Conservation (phyloP, 441 rosid genomes). For the Arabidopsis lyrata region DNA sequence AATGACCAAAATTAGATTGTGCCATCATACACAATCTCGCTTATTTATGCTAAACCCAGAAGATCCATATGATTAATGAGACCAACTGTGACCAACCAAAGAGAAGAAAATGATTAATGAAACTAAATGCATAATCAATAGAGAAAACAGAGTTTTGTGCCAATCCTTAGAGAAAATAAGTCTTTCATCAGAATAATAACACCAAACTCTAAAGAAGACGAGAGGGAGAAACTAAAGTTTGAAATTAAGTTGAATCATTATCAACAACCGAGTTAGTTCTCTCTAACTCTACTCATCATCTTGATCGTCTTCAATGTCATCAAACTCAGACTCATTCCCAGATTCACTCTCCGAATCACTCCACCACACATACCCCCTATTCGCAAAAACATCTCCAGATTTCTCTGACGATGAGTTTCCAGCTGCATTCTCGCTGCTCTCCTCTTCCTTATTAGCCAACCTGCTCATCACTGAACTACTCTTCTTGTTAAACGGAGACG, state of each 20-base stretch:
- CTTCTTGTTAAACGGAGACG: constrained; percentile 91
- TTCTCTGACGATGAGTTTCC: constrained; percentile 29
- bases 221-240: background rate
- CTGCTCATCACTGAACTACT: too few species aligned
- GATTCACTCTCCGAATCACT: constrained; percentile 78
- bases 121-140: background rate
- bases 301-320: constrained; percentile 51
- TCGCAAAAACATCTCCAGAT: constrained; percentile 43
- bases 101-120: background rate
- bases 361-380: constrained; percentile 56
- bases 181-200: background rate
- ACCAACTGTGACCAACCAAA: too few species aligned
- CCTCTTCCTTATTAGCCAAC: constrained; percentile 42
- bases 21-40: too few species aligned
- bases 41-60: too few species aligned
- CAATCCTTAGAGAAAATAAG: background rate
- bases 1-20: too few species aligned
- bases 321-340: constrained; percentile 59
- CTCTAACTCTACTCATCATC: constrained; percentile 36
- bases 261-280: constrained; percentile 21
- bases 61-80: too few species aligned
- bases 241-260: background rate
- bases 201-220: background rate
- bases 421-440: constrained; percentile 36
- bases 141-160: background rate